Percentiles rank a stretch among this genome's conserved stretches.
Evolutionary conservation across 2,329 filamentous ascomycete genomes (phyloP).

Genomic region (Pyricularia grisea): DNA sequence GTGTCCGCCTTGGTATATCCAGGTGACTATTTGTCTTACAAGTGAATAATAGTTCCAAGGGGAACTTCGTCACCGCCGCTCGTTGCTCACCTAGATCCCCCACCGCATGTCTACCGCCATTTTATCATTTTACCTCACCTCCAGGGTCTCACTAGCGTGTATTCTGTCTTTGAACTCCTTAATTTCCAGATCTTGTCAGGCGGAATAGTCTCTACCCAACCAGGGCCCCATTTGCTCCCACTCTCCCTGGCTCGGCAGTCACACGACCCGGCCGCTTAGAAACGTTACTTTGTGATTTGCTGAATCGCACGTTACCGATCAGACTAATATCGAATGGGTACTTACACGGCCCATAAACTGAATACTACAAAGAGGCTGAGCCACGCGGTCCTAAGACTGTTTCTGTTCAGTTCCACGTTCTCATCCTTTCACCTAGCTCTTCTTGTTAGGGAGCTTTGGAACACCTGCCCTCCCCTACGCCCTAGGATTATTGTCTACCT

Average conservation of each 20-base stretch:
- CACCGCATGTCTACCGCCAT: background rate
- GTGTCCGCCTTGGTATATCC: background rate
- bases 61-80: background rate
- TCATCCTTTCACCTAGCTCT: background rate
- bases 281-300: background rate
- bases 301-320: background rate
- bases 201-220: background rate
- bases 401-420: background rate
- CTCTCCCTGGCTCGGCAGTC: background rate
- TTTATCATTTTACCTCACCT: background rate
- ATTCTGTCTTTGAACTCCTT: background rate
- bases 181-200: background rate
- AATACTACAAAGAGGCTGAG: background rate
- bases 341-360: background rate
- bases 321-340: background rate
- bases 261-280: background rate
- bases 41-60: background rate
- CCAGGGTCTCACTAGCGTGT: background rate
- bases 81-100: background rate
- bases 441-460: background rate
- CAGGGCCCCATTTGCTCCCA: background rate
- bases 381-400: background rate
- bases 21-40: background rate
- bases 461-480: background rate
- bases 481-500: background rate